Base-by-base conservation (phyloP, 805 yeast species). In the Hanseniaspora lindneri region DNA sequence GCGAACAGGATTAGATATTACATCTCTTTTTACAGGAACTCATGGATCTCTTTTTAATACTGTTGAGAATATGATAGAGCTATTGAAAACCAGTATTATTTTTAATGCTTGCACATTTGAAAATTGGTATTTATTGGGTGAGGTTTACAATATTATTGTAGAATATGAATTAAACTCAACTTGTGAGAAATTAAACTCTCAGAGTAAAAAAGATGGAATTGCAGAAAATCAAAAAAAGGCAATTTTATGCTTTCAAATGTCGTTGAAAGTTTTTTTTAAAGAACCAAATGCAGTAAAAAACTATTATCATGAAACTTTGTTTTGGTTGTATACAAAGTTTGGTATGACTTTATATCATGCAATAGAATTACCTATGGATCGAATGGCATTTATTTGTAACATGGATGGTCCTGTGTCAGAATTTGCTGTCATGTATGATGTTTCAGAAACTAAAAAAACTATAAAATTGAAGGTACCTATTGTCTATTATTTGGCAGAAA, bases 151-250 rank as follows among this genome's bases (percentile, higher is more conserved):
- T 0, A 78, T 70, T 50, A 66, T 83, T 35, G 94, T 82, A 0
- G 96, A 89, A 54, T 95, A 87, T 60, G 95, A 85, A 54, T 64
- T 92, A 49, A 77, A 84, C n/a, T 86, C 95, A 94, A 83, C 89
- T 1, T 79, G 95, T 0, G 96, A 88, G 56, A 83, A 83, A 57
- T 64, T 86, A 32, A 79, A 79, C 44, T 69, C 74, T 0, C 58
- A 69, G 0, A 92, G 82, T 5, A 71, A 78, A 52, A 80, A 80
- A 56, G 64, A 65, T 3, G 60, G 65, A 0, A 80, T 86, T 0
- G 85, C 87, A 0, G 63, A 71, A 5, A 58, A 75, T 3, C 95
- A 86, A 60, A 71, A 81, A 51, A 80, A 73, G 56, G 71, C 95
- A 0, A 61, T 89, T 1, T 55, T 86, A 2, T 80, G 94, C 52